Base-by-base conservation (phyloP, 495 filamentous ascomycete species). In the Pseudevernia furfuracea region DNA sequence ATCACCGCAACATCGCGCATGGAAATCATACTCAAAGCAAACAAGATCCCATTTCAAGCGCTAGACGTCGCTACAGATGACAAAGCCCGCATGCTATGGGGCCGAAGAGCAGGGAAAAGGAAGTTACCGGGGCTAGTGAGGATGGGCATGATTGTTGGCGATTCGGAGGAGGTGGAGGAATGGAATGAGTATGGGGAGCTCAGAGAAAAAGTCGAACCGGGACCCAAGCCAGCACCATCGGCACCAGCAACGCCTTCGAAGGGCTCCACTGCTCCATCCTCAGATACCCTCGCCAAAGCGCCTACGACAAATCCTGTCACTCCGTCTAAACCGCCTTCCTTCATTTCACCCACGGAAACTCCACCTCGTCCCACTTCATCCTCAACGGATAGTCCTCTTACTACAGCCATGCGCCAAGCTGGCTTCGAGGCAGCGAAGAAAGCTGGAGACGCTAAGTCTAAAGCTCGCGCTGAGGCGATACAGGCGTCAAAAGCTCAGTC, bases 101-200 rank as follows among this genome's bases (percentile, higher is more conserved):
- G 89, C 30, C 84, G 93, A 53, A 82, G 93, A 62, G 88, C 87
- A 58, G 87, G 88, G 64, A 78, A 82, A 67, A 87, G 86, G 74
- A 96, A 96, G 74, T 77, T 99, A 48, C 94, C 94, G 0, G 89
- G 89, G 4, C 72, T 99, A 55, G 92, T 97, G 37, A 92, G 93
- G 77, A 87, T 87, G 79, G 92, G 93, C 21, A 75, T 86, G 67
- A 85, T 99, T 4, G 72, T 98, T 58, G 94, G 89, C 61, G 94
- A 97, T 72, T 79, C 96, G 32, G 90, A 96, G 63, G 84, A 97
- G 71, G 83, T 96, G 62, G 94, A 98, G 78, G 94, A 97, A 72
- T 97, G 95, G 95, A 98, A 98, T 76, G 94, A 98, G 70, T 96
- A 93, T 71, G 93, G 89, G 71, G 94, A 97, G 78, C 82, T 98